Conservation (phyloP, 768 basidiomycete genomes). For the Phaffia tasmanica region DNA sequence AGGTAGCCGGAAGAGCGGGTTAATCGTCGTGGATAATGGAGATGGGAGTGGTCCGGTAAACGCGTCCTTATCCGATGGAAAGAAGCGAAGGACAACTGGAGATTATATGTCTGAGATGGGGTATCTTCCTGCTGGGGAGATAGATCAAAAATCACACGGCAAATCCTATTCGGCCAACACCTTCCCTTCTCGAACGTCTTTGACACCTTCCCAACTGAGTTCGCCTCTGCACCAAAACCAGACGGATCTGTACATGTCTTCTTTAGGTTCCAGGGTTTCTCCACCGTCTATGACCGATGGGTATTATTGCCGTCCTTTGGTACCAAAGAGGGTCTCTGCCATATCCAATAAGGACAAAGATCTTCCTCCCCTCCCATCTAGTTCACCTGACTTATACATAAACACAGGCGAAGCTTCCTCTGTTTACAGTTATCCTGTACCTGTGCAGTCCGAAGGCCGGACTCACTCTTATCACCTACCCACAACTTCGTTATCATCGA, state of each 20-base stretch:
- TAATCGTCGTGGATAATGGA: conserved; percentile 9
- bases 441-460: too few species aligned
- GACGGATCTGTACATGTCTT: background rate
- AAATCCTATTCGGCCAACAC: background rate
- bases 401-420: too few species aligned
- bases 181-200: background rate
- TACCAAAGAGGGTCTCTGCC: background rate
- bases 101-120: background rate
- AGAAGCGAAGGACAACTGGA: background rate
- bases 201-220: background rate
- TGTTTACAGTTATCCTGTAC: too few species aligned
- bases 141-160: background rate
- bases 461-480: too few species aligned
- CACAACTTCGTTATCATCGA: too few species aligned
- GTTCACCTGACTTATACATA: background rate
- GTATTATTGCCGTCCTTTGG: background rate
- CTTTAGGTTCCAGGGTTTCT: background rate
- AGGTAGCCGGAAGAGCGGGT: conserved; percentile 9
- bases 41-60: background rate
- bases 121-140: background rate
- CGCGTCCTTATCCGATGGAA: background rate
- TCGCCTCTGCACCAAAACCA: background rate
- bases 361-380: conserved; percentile 16
- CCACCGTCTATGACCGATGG: background rate
- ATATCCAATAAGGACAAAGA: conserved; percentile 15